Percentiles rank a stretch among this genome's conserved stretches.
Evolutionary conservation across 805 yeast species (phyloP).

Genomic region (Myxozyma mucilagina): DNA sequence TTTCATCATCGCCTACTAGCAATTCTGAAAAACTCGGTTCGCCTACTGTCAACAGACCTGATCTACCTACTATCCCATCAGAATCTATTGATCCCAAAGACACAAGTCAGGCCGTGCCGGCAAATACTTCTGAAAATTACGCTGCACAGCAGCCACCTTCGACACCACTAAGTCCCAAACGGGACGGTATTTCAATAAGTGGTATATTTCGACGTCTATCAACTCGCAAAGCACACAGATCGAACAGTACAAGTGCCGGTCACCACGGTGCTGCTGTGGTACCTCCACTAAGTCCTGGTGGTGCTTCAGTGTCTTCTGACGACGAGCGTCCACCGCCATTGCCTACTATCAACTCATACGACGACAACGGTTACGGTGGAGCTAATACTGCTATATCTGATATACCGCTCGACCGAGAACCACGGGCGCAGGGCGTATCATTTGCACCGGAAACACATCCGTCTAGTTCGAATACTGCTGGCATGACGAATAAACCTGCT

Average conservation of each 20-base stretch:
- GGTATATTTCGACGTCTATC: slow-evolving; percentile 27
- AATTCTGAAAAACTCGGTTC: background rate
- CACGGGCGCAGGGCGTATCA: slow-evolving; percentile 8
- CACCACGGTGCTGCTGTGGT: slow-evolving; percentile 1
- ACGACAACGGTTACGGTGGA: slow-evolving; percentile 3
- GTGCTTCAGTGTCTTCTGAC: slow-evolving; percentile 16
- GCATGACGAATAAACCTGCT: background rate
- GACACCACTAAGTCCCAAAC: slow-evolving; percentile 2
- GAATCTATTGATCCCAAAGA: slow-evolving; percentile 11
- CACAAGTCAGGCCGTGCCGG: background rate
- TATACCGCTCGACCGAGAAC: background rate
- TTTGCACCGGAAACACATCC: slow-evolving; percentile 10
- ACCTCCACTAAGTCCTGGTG: slow-evolving; percentile 13
- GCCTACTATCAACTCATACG: slow-evolving; percentile 21
- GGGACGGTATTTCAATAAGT: slow-evolving; percentile 27
- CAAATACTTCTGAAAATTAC: background rate
- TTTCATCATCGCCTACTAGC: slow-evolving; percentile 15
- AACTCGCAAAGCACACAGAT: slow-evolving; percentile 23
- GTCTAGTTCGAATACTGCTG: background rate
- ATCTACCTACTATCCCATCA: slow-evolving; percentile 21
- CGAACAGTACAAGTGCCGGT: slow-evolving; percentile 14
- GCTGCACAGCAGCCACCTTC: background rate
- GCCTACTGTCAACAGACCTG: background rate
- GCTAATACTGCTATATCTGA: background rate
- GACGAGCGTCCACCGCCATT: slow-evolving; percentile 26